Evolutionary conservation across 345 rosid genomes (phyloP), one percentile per base, ranked within the genome.

Genomic region (Brassica rapa): DNA sequence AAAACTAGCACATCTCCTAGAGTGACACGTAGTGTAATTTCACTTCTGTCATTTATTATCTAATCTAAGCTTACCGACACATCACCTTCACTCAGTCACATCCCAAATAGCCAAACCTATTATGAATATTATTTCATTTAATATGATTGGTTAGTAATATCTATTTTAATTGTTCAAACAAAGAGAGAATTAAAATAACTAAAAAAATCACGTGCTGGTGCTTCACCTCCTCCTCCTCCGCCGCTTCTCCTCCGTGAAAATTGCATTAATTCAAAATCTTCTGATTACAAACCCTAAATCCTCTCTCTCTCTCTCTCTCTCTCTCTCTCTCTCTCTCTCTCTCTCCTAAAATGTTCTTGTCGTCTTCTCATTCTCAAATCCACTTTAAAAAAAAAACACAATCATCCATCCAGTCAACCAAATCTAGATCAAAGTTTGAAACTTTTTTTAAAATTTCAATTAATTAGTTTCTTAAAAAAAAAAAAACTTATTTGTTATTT

Each of bases 171-270:
- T 27, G 49, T 39, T 6, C 14, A 12, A 1, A 21, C 24, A 5
- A 29, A 5, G 9, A 37, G 21, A 14, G 24, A 68, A 51, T 15
- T 1, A 25, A n/a, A 57, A 46, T 46, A 2, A 27, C 9, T 39
- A 10, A 14, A 23, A 6, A 75, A 70, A 62, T 51, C 80, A 77
- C 75, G 80, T 77, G 71, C 59, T 70, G 10, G 39, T 53, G 69
- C 41, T 66, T 68, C 73, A 49, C 46, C 63, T 70, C 80, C 80
- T 51, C 82, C 61, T 43, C 77, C 37, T 85, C 82, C 55, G 82
- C 87, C 85, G 84, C 74, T 71, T 8, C 64, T 61, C 72, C 67
- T 66, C 83, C 68, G 79, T 68, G 66, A 80, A 80, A 75, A 21
- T 73, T 73, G 78, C 82, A 67, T 46, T 57, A 67, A 67, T 51